These are phyloP conservation scores for Tillandsia fasciculata DNA, from an alignment of 176 grass and related monocot species.

Conservation along the genomic window DNA sequence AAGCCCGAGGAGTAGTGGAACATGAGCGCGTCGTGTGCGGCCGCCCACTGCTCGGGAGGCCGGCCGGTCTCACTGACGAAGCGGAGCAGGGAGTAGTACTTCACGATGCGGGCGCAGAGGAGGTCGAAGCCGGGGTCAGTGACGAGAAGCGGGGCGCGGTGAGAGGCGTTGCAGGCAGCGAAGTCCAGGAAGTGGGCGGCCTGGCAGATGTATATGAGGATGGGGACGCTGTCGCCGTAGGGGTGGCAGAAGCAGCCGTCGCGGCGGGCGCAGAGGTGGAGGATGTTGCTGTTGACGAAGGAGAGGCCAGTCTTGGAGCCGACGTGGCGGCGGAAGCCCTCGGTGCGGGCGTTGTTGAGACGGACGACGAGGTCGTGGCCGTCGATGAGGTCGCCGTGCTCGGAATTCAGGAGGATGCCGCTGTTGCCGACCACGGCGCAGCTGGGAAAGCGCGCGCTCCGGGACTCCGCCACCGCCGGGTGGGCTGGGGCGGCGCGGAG, in stretches of 20 bases:
- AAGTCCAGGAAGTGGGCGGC: slow-evolving; percentile 81
- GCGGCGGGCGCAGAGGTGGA: slow-evolving; percentile 58
- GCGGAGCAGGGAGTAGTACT: slow-evolving; percentile 78
- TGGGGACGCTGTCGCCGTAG: slow-evolving; percentile 56
- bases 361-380: slow-evolving; percentile 71
- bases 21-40: slow-evolving; percentile 36
- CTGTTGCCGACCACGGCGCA: slow-evolving; percentile 96
- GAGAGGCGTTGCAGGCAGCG: slow-evolving; percentile 53
- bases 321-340: slow-evolving; percentile 42
- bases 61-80: slow-evolving; percentile 54
- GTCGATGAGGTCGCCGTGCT: slow-evolving; percentile 59
- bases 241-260: slow-evolving; percentile 81
- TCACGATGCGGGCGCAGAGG: slow-evolving; percentile 75
- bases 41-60: slow-evolving; percentile 43
- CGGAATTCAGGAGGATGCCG: slow-evolving; percentile 64
- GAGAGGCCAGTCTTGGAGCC: slow-evolving; percentile 69
- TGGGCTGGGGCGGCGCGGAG: slow-evolving; percentile 25
- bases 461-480: neutral
- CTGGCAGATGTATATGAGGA: slow-evolving; percentile 90
- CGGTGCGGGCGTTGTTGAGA: slow-evolving; percentile 79
- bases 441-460: slow-evolving; percentile 25
- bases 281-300: slow-evolving; percentile 97
- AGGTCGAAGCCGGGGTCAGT: slow-evolving; percentile 74
- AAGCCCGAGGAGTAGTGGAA: slow-evolving; percentile 97
- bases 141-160: slow-evolving; percentile 44